These are phyloP conservation scores for Ramalina peruviana DNA, from an alignment of 495 filamentous ascomycete genomes.

Conservation along the genomic window DNA sequence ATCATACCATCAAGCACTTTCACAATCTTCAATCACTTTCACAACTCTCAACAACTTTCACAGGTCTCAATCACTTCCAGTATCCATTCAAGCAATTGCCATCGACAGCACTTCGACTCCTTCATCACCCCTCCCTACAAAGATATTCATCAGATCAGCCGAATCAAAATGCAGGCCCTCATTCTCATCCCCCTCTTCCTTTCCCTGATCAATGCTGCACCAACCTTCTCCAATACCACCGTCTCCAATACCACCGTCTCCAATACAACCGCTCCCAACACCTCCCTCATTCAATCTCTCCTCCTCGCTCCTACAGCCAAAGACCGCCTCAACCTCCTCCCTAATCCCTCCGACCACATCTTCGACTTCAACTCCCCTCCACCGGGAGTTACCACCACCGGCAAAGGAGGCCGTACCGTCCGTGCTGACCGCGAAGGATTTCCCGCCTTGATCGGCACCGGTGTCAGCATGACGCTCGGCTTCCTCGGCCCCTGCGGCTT, in stretches of 20 bases:
- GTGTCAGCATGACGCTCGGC: conserved; percentile 23
- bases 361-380: conserved; percentile 27
- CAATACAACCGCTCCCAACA: conserved; percentile 15
- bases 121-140: too few species aligned
- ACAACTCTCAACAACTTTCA: too few species aligned
- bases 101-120: too few species aligned
- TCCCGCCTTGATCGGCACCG: conserved; percentile 27
- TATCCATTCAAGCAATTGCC: too few species aligned
- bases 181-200: conserved; percentile 10
- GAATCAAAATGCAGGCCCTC: neutral
- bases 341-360: conserved; percentile 20
- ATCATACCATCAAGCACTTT: too few species aligned
- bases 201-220: conserved; percentile 29
- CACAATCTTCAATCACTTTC: too few species aligned
- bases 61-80: too few species aligned
- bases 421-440: conserved; percentile 26
- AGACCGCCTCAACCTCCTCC: conserved; percentile 19
- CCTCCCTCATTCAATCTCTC: conserved; percentile 14
- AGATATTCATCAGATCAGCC: too few species aligned
- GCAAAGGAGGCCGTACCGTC: conserved; percentile 25
- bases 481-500: conserved; percentile 33
- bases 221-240: conserved; percentile 26
- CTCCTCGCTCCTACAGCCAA: conserved; percentile 10
- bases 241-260: conserved; percentile 16
- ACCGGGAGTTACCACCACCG: conserved; percentile 10